phyloP scores from a whole-genome alignment of 495 filamentous ascomycete species.

The Penicillium macrosclerotiorum region DNA sequence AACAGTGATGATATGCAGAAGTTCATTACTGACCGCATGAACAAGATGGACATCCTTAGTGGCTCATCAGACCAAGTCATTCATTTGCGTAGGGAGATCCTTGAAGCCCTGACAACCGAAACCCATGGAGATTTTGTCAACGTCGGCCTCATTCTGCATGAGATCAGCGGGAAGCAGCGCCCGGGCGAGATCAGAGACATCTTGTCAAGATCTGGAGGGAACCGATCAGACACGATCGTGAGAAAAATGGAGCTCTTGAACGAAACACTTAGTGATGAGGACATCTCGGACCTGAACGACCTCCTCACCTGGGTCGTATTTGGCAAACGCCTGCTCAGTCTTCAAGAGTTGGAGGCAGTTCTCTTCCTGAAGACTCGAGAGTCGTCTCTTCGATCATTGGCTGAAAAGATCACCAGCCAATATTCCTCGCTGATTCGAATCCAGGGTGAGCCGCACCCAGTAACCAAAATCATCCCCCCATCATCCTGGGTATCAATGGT shows the following conservation, averaged over 20 bases:
- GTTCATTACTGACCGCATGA: constrained; percentile 15
- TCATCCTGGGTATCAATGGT: constrained; percentile 1
- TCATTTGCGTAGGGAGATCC: constrained; percentile 9
- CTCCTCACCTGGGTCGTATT: constrained; percentile 15
- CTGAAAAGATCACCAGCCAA: constrained; percentile 13
- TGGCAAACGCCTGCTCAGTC: background rate
- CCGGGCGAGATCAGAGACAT: constrained; percentile 20
- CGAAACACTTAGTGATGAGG: constrained; percentile 17
- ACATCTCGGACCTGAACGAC: constrained; percentile 19
- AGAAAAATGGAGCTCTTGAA: constrained; percentile 15
- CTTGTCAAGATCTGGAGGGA: constrained; percentile 13
- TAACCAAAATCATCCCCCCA: background rate
- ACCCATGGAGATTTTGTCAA: constrained; percentile 21
- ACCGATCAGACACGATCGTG: constrained; percentile 16
- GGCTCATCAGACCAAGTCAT: constrained; percentile 9
- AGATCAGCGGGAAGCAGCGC: constrained; percentile 18
- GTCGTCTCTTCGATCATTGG: constrained; percentile 14
- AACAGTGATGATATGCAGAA: constrained; percentile 13
- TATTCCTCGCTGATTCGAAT: constrained; percentile 14
- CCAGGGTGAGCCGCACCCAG: background rate
- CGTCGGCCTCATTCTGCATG: constrained; percentile 14
- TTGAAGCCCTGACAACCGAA: constrained; percentile 6
- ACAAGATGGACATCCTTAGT: constrained; percentile 18
- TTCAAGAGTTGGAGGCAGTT: constrained; percentile 12
- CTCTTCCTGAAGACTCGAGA: constrained; percentile 13